phyloP scores from a whole-genome alignment of 768 basidiomycete genomes.

The Pleurotus ostreatus region DNA sequence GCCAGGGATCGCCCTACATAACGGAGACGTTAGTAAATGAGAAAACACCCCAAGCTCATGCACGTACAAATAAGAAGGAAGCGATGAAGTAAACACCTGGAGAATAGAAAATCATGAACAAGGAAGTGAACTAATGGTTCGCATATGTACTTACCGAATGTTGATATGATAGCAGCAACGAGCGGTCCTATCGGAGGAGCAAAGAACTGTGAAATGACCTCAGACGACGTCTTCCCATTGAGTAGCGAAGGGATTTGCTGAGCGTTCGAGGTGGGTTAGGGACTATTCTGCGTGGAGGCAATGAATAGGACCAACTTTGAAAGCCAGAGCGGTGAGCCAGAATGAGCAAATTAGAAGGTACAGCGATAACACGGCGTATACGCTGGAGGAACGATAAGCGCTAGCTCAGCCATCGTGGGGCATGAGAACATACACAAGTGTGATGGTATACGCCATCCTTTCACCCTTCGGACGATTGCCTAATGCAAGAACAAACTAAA shows the following conservation, averaged over 20 bases:
- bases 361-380: conserved; percentile 22
- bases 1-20: conserved; percentile 87
- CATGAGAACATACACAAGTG: not conserved
- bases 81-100: conserved; percentile 75
- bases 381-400: conserved; percentile 34
- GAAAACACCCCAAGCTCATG: not conserved
- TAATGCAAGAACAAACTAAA: conserved; percentile 63
- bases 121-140: too few species aligned
- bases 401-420: not conserved
- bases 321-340: conserved; percentile 76
- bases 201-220: conserved; percentile 42
- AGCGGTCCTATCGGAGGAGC: conserved; percentile 75
- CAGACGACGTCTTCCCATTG: conserved; percentile 5
- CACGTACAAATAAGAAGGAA: conserved; percentile 78
- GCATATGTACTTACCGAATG: conserved; percentile 54
- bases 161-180: conserved; percentile 83
- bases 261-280: too few species aligned
- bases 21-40: not conserved
- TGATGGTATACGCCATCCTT: conserved; percentile 22
- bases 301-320: conserved; percentile 43
- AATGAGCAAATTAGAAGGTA: conserved; percentile 78
- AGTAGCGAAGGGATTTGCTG: not conserved
- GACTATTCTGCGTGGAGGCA: too few species aligned
- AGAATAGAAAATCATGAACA: not conserved
- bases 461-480: conserved; percentile 80